phyloP scores from a whole-genome alignment of 2,329 filamentous ascomycete species.

The Chaetomium olivaceum region DNA sequence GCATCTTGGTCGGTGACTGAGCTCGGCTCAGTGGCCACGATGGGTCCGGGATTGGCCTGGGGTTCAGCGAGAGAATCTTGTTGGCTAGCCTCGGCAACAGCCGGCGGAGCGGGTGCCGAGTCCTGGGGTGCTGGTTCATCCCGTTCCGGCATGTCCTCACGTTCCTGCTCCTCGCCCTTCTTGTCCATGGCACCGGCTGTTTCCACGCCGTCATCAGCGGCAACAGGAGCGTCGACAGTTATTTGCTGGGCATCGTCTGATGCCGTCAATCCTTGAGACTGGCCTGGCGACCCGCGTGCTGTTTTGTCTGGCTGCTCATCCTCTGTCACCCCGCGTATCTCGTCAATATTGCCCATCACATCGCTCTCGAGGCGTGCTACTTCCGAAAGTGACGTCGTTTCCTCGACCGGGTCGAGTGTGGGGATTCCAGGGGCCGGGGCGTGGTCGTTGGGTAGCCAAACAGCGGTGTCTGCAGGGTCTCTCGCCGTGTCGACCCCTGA shows the following conservation, averaged over 20 bases:
- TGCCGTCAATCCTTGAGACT: conserved; percentile 12
- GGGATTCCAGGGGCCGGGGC: conserved; percentile 26
- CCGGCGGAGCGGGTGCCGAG: not conserved
- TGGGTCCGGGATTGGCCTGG: conserved; percentile 8
- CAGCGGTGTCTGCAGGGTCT: conserved; percentile 31
- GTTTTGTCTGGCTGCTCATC: conserved; percentile 24
- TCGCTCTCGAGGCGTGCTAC: conserved; percentile 12
- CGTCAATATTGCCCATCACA: conserved; percentile 12
- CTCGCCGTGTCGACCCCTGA: conserved; percentile 34
- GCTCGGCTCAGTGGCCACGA: not conserved
- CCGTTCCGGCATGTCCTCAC: conserved; percentile 23
- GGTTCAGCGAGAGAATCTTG: conserved; percentile 13
- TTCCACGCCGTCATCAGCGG: conserved; percentile 32
- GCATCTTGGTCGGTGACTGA: not conserved
- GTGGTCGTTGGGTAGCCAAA: conserved; percentile 33
- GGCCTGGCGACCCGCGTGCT: conserved; percentile 15
- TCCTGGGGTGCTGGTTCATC: conserved; percentile 24
- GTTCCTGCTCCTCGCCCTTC: conserved; percentile 39
- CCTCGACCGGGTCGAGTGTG: conserved; percentile 17
- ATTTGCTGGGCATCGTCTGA: conserved; percentile 13
- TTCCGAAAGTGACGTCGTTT: conserved; percentile 12
- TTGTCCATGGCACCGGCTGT: conserved; percentile 37
- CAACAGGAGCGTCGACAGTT: conserved; percentile 26
- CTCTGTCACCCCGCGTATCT: conserved; percentile 18
- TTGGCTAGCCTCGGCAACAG: conserved; percentile 17